Evolutionary conservation across 228 moss, liverwort and hornwort species (phyloP).

Genomic region (Sphagnum magellanicum): DNA sequence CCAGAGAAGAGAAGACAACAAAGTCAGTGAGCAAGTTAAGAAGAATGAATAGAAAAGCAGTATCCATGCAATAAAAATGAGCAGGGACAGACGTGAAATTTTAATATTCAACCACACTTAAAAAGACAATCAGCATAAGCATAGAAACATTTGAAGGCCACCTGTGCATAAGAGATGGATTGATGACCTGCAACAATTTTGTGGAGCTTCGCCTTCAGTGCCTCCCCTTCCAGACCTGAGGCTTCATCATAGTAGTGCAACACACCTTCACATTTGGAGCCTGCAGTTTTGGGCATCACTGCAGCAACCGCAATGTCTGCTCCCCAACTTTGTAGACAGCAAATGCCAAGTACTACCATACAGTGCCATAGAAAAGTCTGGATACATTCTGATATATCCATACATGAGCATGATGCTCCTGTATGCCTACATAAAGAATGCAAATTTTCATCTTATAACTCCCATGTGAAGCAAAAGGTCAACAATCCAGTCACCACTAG

Average conservation of each 20-base stretch:
- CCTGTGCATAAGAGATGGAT: conserved; percentile 62
- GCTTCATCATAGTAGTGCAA: conserved; percentile 44
- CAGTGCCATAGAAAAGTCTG: too few relatives aligned
- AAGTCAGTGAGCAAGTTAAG: not conserved
- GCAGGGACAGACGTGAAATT: not conserved
- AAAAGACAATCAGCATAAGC: not conserved
- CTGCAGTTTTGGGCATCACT: not conserved
- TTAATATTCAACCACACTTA: not conserved
- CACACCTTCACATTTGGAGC: conserved; percentile 41
- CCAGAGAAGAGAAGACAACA: not conserved
- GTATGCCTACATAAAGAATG: too few relatives aligned
- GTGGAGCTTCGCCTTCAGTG: conserved; percentile 56
- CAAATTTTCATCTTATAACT: too few relatives aligned
- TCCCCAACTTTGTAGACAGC: too few relatives aligned
- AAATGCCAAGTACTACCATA: too few relatives aligned
- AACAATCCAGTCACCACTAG: too few relatives aligned
- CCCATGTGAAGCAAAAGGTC: too few relatives aligned
- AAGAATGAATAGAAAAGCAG: not conserved
- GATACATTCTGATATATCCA: too few relatives aligned
- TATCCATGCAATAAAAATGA: not conserved
- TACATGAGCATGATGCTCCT: too few relatives aligned
- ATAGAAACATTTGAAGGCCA: conserved; percentile 3
- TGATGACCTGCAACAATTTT: conserved; percentile 62
- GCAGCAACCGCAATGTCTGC: too few relatives aligned
- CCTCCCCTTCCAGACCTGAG: conserved; percentile 37